Conservation (phyloP, 2,329 filamentous ascomycete species). For the Fusarium coicis region DNA sequence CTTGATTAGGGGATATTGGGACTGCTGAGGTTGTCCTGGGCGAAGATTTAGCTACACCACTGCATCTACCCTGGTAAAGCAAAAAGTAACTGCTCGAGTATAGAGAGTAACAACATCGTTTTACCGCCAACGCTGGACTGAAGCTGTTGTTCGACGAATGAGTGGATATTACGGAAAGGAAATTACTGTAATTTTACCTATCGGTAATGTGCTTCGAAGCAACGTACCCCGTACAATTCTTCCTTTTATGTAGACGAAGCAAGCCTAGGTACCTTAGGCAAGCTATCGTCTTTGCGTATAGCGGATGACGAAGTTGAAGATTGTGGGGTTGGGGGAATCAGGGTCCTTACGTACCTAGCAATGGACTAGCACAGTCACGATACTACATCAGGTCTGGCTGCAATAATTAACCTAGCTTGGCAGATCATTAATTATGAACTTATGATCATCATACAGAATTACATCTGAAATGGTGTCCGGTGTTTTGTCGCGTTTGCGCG, state of each 20-base stretch:
- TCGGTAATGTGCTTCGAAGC: constrained; percentile 2
- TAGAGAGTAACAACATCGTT: neutral
- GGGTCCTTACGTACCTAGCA: constrained; percentile 16
- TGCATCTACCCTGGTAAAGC: constrained; percentile 72
- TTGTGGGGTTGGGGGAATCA: constrained; percentile 37
- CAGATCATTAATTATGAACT: constrained; percentile 23
- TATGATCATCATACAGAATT: constrained; percentile 2
- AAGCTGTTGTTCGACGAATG: neutral
- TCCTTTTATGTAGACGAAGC: constrained; percentile 7
- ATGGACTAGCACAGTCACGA: constrained; percentile 30
- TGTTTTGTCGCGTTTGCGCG: neutral
- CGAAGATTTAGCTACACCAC: constrained; percentile 68
- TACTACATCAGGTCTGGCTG: constrained; percentile 12
- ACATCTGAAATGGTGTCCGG: neutral
- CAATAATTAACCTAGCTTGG: constrained; percentile 7
- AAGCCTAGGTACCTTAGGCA: constrained; percentile 17
- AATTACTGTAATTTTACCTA: constrained; percentile 32
- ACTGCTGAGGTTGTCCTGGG: constrained; percentile 74
- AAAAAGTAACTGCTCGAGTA: neutral
- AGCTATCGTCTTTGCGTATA: constrained; percentile 15
- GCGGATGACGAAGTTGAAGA: constrained; percentile 7
- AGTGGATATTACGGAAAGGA: constrained; percentile 15
- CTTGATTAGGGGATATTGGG: constrained; percentile 69
- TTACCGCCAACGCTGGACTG: neutral
- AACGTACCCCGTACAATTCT: neutral